Conservation (phyloP, 345 rosid genomes). For the Eucalyptus caleyi region DNA sequence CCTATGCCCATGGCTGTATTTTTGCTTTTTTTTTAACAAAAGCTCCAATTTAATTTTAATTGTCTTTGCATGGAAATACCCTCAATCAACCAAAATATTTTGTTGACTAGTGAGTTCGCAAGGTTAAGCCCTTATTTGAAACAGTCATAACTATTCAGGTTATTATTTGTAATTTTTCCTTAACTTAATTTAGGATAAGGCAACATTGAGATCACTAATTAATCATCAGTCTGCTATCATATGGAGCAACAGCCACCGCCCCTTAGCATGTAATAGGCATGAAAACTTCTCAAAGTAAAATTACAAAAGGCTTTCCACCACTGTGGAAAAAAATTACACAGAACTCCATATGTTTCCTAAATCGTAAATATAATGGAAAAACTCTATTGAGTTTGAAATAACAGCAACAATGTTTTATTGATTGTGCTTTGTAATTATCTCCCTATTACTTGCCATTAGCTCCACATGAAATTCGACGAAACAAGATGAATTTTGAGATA, state of each 20-base stretch:
- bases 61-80: too few relatives aligned
- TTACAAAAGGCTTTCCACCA: background rate
- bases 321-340: background rate
- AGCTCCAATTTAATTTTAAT: too few relatives aligned
- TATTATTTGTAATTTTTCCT: too few relatives aligned
- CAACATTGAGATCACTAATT: background rate
- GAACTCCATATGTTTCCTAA: background rate
- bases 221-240: background rate
- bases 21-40: too few relatives aligned
- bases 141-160: accelerated
- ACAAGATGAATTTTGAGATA: background rate
- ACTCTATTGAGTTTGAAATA: background rate
- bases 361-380: background rate
- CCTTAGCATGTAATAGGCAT: background rate
- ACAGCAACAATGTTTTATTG: background rate
- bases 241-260: background rate
- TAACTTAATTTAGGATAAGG: too few relatives aligned
- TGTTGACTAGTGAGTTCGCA: accelerated
- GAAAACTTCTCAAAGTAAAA: background rate
- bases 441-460: background rate
- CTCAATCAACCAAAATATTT: too few relatives aligned
- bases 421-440: background rate
- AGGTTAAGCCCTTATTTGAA: too few relatives aligned
- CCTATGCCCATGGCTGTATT: too few relatives aligned
- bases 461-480: background rate